Evolutionary conservation across 192 early-diverging fungal genomes (phyloP), one percentile per base, ranked within the genome.

Genomic region (Backusella sp.): DNA sequence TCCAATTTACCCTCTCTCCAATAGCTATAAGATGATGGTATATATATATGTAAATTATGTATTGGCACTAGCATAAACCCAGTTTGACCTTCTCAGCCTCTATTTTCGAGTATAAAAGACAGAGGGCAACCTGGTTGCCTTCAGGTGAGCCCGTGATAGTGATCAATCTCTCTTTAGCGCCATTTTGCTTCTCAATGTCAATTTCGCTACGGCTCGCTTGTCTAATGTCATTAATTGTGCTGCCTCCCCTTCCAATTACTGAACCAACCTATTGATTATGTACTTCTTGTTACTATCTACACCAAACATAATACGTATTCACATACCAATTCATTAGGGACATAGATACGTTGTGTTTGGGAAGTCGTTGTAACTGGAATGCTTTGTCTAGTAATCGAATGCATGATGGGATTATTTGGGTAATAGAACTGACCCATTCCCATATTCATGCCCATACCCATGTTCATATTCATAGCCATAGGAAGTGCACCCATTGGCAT

Each of bases 211-310:
- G 92, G 56, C 90, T 91, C 41, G 90, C 82, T 62, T 91, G 90
- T 72, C 93, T 90, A 73, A 94, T 94, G 78, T 94, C 93, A 68
- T 92, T 91, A 73, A 94, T 92, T 76, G 92, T 92, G 30, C 86
- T 86, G 28, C 96, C 96, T 23, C 91, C 89, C 79, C 96, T 97
- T 76, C 97, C 97, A 83, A 99, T 99, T 73, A 99, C 94, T 73
- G 92, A 94, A 17, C 97, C 97, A 56, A 94, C 93, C 89, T 80
- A 69, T 26, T 49, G 32, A 32, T 32, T 19, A 66, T 7, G 30
- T 2, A 53, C 3, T 8, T 2, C 21, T 66, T 35, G 12, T 34
- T 12, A 65, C 6, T n/a, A n/a, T 53, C 8, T 53, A 53, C 49
- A 19, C n/a, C 7, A 53, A 7, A 56, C 11, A 56, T 9, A 62